Conservation (phyloP, 306 rosid species). For the Rosa chinensis region DNA sequence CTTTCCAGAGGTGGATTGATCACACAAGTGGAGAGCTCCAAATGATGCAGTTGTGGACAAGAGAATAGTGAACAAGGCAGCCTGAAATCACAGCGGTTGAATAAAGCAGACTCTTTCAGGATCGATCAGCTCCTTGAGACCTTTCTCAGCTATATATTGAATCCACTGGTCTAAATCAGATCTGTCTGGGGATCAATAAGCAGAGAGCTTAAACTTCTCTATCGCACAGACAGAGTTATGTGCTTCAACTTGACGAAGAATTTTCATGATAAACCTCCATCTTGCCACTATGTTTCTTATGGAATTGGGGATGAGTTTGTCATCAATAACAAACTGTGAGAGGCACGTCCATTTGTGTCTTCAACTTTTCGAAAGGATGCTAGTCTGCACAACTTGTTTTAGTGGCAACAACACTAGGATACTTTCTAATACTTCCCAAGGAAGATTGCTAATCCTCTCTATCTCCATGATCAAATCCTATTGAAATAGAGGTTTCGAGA, state of each 20-base stretch:
- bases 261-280: slow-evolving; percentile 23
- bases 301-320: slow-evolving; percentile 15
- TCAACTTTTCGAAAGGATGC: slow-evolving; percentile 29
- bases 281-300: slow-evolving; percentile 21
- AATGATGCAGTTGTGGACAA: slow-evolving; percentile 16
- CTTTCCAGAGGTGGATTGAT: slow-evolving; percentile 17
- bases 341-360: slow-evolving; percentile 30
- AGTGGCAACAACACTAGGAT: slow-evolving; percentile 20
- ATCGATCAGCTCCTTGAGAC: slow-evolving; percentile 25
- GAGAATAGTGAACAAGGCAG: slow-evolving; percentile 18
- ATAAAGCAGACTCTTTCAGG: slow-evolving; percentile 15
- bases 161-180: slow-evolving; percentile 25
- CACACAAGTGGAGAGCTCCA: slow-evolving; percentile 26
- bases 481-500: background rate
- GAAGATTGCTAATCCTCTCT: slow-evolving; percentile 33
- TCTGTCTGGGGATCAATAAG: slow-evolving; percentile 26
- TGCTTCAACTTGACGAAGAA: slow-evolving; percentile 20
- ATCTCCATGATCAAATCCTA: background rate
- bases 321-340: slow-evolving; percentile 27
- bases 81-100: background rate
- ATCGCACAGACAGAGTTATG: slow-evolving; percentile 12
- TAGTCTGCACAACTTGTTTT: slow-evolving; percentile 33
- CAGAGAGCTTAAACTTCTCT: slow-evolving; percentile 31
- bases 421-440: slow-evolving; percentile 23
- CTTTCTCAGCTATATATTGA: slow-evolving; percentile 18